Evolutionary conservation across 2,329 filamentous ascomycete genomes (phyloP), one percentile per base, ranked within the genome.

Genomic region (Cytospora paraplurivora): DNA sequence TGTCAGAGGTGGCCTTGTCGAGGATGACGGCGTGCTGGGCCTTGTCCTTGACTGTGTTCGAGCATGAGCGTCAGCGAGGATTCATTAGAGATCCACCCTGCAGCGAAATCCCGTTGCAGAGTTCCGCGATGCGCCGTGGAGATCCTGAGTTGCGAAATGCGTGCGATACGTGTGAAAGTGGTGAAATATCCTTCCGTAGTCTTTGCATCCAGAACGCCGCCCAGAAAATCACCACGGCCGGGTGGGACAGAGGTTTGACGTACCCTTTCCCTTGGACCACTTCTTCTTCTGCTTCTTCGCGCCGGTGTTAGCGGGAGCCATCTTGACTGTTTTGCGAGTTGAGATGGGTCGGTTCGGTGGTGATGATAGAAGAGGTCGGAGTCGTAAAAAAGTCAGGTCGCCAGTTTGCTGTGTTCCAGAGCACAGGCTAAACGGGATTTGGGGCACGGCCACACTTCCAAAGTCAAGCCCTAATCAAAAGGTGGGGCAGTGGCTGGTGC

Each of bases 11-110:
- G 83, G 85, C 79, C 89, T 99, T 99, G 87, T 99, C 95, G 84
- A 99, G 92, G 78, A 98, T 87, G 82, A 99, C 95, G 82, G 91
- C 92, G 88, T 99, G 95, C 82, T 98, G 91, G 83, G 95, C 94
- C 93, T 99, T 99, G 89, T 99, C 95, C 95, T 99, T 99, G 87
- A 99, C 95, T 76, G 68, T 66, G 50, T 61, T 65, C 44, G 49
- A 53, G 47, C 27, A 32, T 32, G 47, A 32, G 27, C 17, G 56
- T 51, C 41, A 62, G 61, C 38, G 49, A 38, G 47, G 21, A 38
- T 37, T 32, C 33, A 51, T 15, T 12, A 41, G 11, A 13, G 15
- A 44, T 44, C 15, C 38, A 38, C n/a, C 38, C 38, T 7, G 17
- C 38, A 7, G n/a, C 38, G n/a, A 44, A 7, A n/a, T 44, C n/a